Conservation (phyloP, 2,329 filamentous ascomycete species). For the Boeremia lycopersici region DNA sequence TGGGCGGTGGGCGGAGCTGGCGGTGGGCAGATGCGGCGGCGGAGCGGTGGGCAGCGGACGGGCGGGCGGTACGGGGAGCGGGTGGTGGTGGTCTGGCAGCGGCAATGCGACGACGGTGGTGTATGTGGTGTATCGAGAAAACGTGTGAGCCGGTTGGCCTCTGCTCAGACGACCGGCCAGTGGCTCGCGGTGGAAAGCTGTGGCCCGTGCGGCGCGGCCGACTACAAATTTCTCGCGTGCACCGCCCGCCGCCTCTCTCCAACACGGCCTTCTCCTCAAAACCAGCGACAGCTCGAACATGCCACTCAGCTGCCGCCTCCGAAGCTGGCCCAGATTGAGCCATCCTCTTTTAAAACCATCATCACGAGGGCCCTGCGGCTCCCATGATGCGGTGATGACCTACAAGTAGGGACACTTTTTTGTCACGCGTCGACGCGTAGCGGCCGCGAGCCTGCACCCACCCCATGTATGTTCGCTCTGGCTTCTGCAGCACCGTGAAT, state of each 20-base stretch:
- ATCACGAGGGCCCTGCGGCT: conserved; percentile 70
- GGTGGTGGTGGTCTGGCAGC: conserved; percentile 27
- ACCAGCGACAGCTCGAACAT: conserved; percentile 69
- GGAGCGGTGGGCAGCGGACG: neutral
- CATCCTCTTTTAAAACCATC: conserved; percentile 81
- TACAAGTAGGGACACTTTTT: conserved; percentile 65
- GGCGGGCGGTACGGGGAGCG: conserved; percentile 7
- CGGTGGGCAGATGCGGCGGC: neutral
- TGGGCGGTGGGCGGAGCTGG: neutral
- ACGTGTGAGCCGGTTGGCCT: conserved; percentile 36
- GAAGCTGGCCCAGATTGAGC: conserved; percentile 71
- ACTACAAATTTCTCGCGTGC: conserved; percentile 31
- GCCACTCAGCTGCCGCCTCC: conserved; percentile 70
- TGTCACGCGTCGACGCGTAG: conserved; percentile 34
- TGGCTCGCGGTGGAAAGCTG: too few relatives aligned
- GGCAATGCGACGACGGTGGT: conserved; percentile 25
- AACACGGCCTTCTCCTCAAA: conserved; percentile 71
- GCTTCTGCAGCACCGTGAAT: conserved; percentile 10
- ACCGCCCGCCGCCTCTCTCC: conserved; percentile 22
- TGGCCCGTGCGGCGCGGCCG: conserved; percentile 17
- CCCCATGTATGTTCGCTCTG: conserved; percentile 11
- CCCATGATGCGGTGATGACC: conserved; percentile 73
- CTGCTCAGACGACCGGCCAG: conserved; percentile 21
- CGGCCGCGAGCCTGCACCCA: too few relatives aligned
- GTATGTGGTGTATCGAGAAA: conserved; percentile 34